A percentile compares a stretch with the other conserved stretches of the same genome.
Evolutionary conservation across 2,329 filamentous ascomycete species (phyloP).

Genomic region (Scleromitrula shiraiana): DNA sequence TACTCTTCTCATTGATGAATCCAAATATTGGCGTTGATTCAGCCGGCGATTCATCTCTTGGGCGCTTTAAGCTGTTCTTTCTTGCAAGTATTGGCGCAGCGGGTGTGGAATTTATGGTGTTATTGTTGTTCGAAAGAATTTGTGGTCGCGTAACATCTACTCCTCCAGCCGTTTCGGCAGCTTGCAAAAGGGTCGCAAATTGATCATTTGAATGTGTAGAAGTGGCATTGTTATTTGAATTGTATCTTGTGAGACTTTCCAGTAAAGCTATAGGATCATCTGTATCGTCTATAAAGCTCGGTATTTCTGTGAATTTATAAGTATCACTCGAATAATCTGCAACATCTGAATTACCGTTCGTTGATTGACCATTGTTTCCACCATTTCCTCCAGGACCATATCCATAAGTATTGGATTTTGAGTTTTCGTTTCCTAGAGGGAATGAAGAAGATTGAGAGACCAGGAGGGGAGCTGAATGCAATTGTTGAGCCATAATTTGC

Average conservation of each 20-base stretch:
- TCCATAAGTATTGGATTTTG: constrained; percentile 4
- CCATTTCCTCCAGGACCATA: constrained; percentile 12
- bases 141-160: constrained; percentile 5
- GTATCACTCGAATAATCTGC: constrained; percentile 10
- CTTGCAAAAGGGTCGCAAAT: constrained; percentile 24
- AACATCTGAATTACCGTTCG: constrained; percentile 4
- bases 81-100: background rate
- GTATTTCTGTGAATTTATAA: constrained; percentile 17
- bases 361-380: background rate
- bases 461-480: no score
- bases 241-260: constrained; percentile 22
- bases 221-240: constrained; percentile 6
- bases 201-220: constrained; percentile 14
- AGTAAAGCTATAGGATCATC: constrained; percentile 22
- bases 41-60: constrained; percentile 1
- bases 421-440: background rate
- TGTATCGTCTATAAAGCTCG: constrained; percentile 15
- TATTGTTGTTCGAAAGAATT: constrained; percentile 2
- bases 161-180: constrained; percentile 22
- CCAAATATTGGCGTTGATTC: constrained; percentile 7
- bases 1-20: constrained; percentile 2
- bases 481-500: constrained; percentile 3
- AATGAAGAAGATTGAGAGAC: background rate
- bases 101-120: background rate
- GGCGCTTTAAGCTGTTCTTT: background rate